Evolutionary conservation across 345 rosid genomes (phyloP), one percentile per base, ranked within the genome.

Genomic region (Lepidium aucheri): DNA sequence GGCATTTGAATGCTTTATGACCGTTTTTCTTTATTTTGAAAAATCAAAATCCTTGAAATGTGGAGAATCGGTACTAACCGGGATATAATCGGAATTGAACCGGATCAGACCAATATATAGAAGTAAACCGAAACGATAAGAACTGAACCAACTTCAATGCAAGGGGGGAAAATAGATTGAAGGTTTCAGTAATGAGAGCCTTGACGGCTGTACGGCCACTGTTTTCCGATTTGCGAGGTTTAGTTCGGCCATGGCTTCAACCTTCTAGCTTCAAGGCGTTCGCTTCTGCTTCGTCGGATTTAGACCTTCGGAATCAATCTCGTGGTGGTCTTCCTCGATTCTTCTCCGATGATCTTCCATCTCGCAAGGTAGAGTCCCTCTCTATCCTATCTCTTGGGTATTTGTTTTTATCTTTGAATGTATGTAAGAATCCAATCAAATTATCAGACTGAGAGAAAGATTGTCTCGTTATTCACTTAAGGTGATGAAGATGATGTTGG

Each of bases 271-370:
- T 61, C 59, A 78, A 80, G 38, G 65, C 85, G 9, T 74, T 80
- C 18, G 74, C 82, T 7, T 69, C 70, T 28, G 18, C 83, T 0
- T 62, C 64, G 2, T 42, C 67, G 60, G 67, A 73, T 51, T 65
- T 56, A 4, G 78, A 86, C 32, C 83, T 73, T 67, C 54, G 80
- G 32, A 79, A 82, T 77, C 95, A 89, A 63, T 86, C 91, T 58
- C 96, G 90, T 33, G 96, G 91, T 11, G 86, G 87, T 42, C 86
- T 85, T 14, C 95, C 93, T 63, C 95, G 95, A 44, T 92, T 89
- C 87, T 87, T 83, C 79, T 92, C 90, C 28, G 77, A 77, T 43
- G 68, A 70, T 16, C 91, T 92, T 60, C 98, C 98, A 36, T 54
- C 91, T 52, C 75, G 77, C 20, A 77, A 92, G 87, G 95, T 63